Evolutionary conservation across 2,329 filamentous ascomycete species (phyloP), one percentile per base, ranked within the genome.

Genomic region (Fusarium graminum): DNA sequence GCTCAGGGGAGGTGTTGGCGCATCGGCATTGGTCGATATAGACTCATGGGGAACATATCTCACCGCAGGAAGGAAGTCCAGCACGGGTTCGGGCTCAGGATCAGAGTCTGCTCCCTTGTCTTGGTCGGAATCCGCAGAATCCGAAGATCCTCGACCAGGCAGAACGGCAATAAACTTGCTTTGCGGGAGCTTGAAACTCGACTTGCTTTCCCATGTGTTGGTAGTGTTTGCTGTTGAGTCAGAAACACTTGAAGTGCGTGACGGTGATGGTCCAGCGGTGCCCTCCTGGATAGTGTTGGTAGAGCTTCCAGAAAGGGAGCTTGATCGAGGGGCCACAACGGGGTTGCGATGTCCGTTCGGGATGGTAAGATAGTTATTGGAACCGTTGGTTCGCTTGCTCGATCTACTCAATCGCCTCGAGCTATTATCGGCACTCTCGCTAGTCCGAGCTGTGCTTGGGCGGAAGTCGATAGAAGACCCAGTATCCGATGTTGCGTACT

Each of bases 1-100:
- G 29, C 84, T 86, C 30, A 85, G 64, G 0, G 85, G 84, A 3
- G 82, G 82, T 6, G 83, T 85, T 2, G 80, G 79, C 54, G 83
- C 80, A 11, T 81, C 78, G 2, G 76, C 74, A 2, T 77, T 74
- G 25, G 65, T 67, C 13, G 68, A 42, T 9, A 68, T 49, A 8
- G 74, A 69, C 28, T 74, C 69, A n/a, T 58, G 66, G 6, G 65
- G 64, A 47, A 69, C 52, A 32, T 62, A 68, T 14, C 50, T 59
- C 47, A 52, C 55, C n/a, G 62, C 51, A 30, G 60, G 55, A 9
- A 69, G 61, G 6, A 59, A 53, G 17, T 69, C 67, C 16, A 64
- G 47, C 34, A 63, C 63, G 4, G 57, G 50, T 25, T 67, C 62
- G 10, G 53, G 43, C 4, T 72, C 59, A 7, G 64, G 63, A 29